These are phyloP conservation scores for Phialophora expanda DNA, from an alignment of 2,329 filamentous ascomycete genomes.

Conservation along the genomic window DNA sequence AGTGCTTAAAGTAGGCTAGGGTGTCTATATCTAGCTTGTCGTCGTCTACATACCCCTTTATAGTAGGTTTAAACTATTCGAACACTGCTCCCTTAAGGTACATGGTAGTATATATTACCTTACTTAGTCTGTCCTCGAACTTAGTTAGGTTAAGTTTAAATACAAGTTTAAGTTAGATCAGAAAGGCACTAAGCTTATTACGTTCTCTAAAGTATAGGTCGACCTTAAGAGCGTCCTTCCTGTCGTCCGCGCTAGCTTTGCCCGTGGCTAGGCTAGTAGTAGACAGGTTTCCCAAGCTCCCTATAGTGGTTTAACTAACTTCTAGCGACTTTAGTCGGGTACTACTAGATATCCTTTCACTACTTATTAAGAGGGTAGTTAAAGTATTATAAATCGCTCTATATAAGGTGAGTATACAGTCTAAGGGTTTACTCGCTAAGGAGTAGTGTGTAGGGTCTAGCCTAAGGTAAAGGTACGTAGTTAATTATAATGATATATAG, in stretches of 20 bases:
- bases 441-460: too few relatives aligned
- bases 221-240: not conserved
- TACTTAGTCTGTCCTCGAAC: not conserved
- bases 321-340: not conserved
- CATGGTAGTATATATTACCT: not conserved
- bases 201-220: not conserved
- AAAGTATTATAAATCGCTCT: slow-evolving; percentile 2
- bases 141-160: slow-evolving; percentile 3
- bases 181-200: not conserved
- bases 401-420: too few relatives aligned
- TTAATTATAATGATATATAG: too few relatives aligned
- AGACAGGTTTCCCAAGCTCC: not conserved
- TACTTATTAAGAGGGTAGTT: not conserved
- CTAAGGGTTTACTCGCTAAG: too few relatives aligned
- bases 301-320: not conserved
- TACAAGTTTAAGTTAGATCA: not conserved
- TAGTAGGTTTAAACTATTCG: not conserved
- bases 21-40: not conserved
- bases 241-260: not conserved
- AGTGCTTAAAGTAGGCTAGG: not conserved
- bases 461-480: too few relatives aligned
- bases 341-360: not conserved
- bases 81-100: not conserved
- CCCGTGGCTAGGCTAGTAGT: not conserved
- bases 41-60: not conserved